Evolutionary conservation across 108 stramenopile species (phyloP), one percentile per base, ranked within the genome.

Genomic region (Nannochloropsis gaditana): DNA sequence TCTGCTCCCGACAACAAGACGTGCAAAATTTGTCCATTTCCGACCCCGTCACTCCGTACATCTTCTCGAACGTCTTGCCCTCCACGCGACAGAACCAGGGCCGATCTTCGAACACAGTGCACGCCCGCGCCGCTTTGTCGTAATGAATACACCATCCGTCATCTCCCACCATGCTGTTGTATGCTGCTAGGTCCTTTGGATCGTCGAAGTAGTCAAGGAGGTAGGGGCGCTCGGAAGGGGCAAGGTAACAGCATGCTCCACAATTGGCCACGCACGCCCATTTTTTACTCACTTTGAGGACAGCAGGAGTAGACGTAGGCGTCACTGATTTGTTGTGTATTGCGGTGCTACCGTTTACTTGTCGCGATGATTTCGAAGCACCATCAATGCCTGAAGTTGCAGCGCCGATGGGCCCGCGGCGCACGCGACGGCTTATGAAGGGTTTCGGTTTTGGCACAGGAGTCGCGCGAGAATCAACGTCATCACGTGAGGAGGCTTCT

Each of bases 1-100:
- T 89, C 44, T 89, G 84, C 44, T 89, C 88, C 79, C 85, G 82
- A 85, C 88, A 89, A 45, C 88, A 89, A 31, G 82, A 31, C 45
- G 81, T 47, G 43, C 88, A 89, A 44, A 89, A 89, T 42, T 44
- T 50, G 44, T 89, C 88, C 88, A 89, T 89, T n/a, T 89, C 88
- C 11, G 44, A 50, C 2, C 80, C 45, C 1, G 85, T 84, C 21
- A 89, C 85, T 43, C 85, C 88, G 47, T 85, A 89, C 88, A 89
- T 89, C 43, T 83, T 81, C 11, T 73, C 85, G 81, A 89, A 89
- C 1, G 88, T 89, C 79, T 85, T 85, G 43, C 80, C 11, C 73
- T 85, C 84, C 82, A 89, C 88, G 11, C 82, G 80, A 82, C 88
- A 89, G 82, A 89, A 89, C 44, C 82, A 85, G 10, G 88, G 88